Evolutionary conservation across 805 yeast genomes (phyloP).

Genomic region (Geotrichum ghanense): DNA sequence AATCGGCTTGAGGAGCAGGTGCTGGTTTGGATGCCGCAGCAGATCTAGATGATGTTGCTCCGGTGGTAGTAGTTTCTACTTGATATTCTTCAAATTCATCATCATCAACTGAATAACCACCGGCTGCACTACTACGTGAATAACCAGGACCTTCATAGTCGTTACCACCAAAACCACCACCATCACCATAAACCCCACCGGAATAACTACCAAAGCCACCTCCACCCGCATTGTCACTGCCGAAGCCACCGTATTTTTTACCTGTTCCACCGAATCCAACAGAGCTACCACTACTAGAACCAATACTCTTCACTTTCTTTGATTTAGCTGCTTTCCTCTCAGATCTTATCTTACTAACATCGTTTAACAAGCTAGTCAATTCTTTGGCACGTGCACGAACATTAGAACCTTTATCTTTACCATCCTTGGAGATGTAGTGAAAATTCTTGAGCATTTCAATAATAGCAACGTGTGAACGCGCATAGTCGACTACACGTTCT

Average conservation of each 20-base stretch:
- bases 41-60: constrained; percentile 1
- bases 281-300: constrained; percentile 37
- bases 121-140: background rate
- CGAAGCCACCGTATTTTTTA: constrained; percentile 26
- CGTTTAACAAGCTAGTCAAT: constrained; percentile 57
- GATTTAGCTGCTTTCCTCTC: constrained; percentile 89
- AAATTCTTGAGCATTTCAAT: constrained; percentile 83
- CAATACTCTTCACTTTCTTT: constrained; percentile 72
- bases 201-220: constrained; percentile 24
- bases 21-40: constrained; percentile 6
- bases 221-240: constrained; percentile 16
- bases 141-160: constrained; percentile 23
- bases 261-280: constrained; percentile 23
- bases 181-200: constrained; percentile 31
- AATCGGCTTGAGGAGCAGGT: constrained; percentile 12
- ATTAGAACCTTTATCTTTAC: constrained; percentile 91
- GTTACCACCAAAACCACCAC: constrained; percentile 29
- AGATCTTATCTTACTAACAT: constrained; percentile 61
- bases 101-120: constrained; percentile 15
- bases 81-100: constrained; percentile 31
- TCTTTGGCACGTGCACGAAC: constrained; percentile 86
- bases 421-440: constrained; percentile 88
- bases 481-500: constrained; percentile 91
- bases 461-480: constrained; percentile 68
- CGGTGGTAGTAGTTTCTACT: constrained; percentile 11